These are phyloP conservation scores for Bolboschoenoplectus hybrid DNA, from an alignment of 202 grass and related monocot genomes.

Conservation along the genomic window DNA sequence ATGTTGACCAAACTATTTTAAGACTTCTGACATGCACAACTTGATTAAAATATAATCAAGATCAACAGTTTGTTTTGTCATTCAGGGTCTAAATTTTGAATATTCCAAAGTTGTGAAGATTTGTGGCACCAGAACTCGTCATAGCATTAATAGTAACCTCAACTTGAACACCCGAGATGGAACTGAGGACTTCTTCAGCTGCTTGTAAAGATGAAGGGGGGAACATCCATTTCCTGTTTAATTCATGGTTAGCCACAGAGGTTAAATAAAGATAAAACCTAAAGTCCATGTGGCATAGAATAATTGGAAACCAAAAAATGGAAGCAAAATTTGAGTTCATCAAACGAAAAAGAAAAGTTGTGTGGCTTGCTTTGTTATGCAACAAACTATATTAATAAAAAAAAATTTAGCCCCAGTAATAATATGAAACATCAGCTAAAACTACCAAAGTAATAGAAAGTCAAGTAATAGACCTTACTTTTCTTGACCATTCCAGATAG, in stretches of 20 bases:
- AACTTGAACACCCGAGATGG: conserved; percentile 54
- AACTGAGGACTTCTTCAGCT: conserved; percentile 70
- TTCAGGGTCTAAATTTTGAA: conserved; percentile 15
- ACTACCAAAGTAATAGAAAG: conserved; percentile 18
- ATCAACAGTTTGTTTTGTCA: not conserved
- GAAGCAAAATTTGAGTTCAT: not conserved
- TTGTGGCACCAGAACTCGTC: conserved; percentile 5
- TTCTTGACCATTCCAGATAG: conserved; percentile 76
- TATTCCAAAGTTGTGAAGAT: not conserved
- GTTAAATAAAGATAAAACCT: conserved; percentile 34
- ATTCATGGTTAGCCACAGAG: conserved; percentile 12
- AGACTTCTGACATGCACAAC: not conserved
- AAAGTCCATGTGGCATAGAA: not conserved
- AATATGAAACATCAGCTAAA: not conserved
- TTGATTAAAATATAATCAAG: not conserved
- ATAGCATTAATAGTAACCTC: conserved; percentile 63
- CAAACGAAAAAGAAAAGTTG: not conserved
- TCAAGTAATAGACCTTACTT: conserved; percentile 50
- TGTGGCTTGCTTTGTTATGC: conserved; percentile 22
- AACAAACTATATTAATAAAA: conserved; percentile 24
- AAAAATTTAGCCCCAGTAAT: not conserved
- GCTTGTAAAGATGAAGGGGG: conserved; percentile 63
- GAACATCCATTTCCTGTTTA: conserved; percentile 78
- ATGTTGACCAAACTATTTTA: not conserved
- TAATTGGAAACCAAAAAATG: not conserved